These are phyloP conservation scores for Fomitopsis betulina DNA, from an alignment of 1,284 basidiomycete species.

Conservation along the genomic window DNA sequence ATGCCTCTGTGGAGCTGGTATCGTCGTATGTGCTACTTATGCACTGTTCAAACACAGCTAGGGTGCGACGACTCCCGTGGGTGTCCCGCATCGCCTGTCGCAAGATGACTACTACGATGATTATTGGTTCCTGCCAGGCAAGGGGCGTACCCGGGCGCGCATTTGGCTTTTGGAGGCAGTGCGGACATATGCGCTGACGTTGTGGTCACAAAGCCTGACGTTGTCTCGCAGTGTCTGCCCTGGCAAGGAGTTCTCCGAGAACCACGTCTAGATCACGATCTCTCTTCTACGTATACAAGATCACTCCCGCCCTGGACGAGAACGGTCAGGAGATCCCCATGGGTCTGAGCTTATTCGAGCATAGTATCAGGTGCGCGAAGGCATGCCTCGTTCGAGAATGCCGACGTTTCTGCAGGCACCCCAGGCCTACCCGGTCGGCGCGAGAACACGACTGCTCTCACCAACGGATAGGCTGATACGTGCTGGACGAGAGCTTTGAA, in stretches of 20 bases:
- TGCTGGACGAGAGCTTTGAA: too few relatives aligned
- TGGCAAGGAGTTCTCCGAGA: neutral
- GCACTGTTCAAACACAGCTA: neutral
- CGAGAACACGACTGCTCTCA: too few relatives aligned
- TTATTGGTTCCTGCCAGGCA: slow-evolving; percentile 7
- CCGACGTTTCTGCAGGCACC: too few relatives aligned
- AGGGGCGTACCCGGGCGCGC: neutral
- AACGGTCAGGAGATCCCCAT: neutral
- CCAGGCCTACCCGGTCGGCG: too few relatives aligned
- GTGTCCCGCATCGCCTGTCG: neutral
- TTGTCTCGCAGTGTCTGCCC: neutral
- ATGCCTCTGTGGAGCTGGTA: neutral
- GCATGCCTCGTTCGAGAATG: too few relatives aligned
- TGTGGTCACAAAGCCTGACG: neutral
- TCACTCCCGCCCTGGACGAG: neutral
- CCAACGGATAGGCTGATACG: too few relatives aligned
- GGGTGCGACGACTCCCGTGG: neutral
- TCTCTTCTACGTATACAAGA: neutral
- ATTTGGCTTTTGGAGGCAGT: neutral
- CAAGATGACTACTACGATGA: neutral
- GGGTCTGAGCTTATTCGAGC: neutral
- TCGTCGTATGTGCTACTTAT: neutral
- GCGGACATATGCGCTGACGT: too few relatives aligned
- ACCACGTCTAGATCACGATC: neutral
- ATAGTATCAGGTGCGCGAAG: neutral